A percentile compares a stretch with the other conserved stretches of the same genome.
Conservation (phyloP, 2,329 filamentous ascomycete species). For the Venturia carpophila region DNA sequence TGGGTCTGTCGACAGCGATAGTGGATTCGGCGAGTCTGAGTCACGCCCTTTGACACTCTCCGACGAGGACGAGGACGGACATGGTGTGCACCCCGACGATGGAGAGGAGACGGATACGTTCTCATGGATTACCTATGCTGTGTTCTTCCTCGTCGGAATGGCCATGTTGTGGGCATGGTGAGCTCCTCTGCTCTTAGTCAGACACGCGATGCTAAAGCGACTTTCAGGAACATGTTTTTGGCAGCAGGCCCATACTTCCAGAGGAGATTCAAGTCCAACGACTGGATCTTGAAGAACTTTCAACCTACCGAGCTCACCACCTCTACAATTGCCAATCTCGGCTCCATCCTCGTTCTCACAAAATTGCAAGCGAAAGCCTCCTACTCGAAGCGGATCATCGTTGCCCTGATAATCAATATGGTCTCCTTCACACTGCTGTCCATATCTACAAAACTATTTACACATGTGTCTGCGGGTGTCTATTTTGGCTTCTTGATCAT, state of each 20-base stretch:
- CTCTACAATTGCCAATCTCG: constrained; percentile 75
- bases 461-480: constrained; percentile 49
- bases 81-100: not conserved
- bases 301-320: constrained; percentile 84
- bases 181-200: constrained; percentile 29
- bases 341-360: constrained; percentile 66
- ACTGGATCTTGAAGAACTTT: constrained; percentile 71
- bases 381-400: constrained; percentile 78
- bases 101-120: constrained; percentile 39
- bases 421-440: constrained; percentile 69
- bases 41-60: constrained; percentile 14
- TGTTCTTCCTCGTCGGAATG: constrained; percentile 78
- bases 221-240: constrained; percentile 91
- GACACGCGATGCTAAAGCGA: constrained; percentile 18
- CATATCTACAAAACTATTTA: constrained; percentile 65
- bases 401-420: constrained; percentile 70
- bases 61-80: constrained; percentile 22
- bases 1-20: constrained; percentile 27
- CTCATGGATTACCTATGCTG: constrained; percentile 76
- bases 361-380: constrained; percentile 74
- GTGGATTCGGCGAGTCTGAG: constrained; percentile 4
- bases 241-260: constrained; percentile 92
- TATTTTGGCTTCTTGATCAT: constrained; percentile 79
- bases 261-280: constrained; percentile 62
- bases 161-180: constrained; percentile 98